Evolutionary conservation across 2,329 filamentous ascomycete species (phyloP), one percentile per base, ranked within the genome.

Genomic region (Calonectria ilicicola): DNA sequence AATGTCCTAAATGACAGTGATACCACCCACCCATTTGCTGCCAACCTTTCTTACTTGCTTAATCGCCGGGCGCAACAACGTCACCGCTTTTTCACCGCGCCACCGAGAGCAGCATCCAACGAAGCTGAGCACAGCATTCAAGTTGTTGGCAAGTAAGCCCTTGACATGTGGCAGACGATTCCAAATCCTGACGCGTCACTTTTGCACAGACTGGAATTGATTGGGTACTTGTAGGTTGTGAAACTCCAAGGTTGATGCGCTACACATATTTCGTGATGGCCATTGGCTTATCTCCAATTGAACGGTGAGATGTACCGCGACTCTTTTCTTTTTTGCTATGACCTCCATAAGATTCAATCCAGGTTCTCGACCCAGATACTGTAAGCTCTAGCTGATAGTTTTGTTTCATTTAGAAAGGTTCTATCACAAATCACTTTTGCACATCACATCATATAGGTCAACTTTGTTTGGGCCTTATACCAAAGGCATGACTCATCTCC

Each of bases 91-190:
- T 58, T 21, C 32, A 7, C 32, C 19, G 29, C 51, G 32, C 9
- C 5, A 21, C 53, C 27, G 38, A 35, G 53, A 32, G 56, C 42
- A 26, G n/a, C 56, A 44, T 29, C 6, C 35, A 63, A 63, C 40
- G 44, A 32, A 44, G 15, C 23, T 63, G 23, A 63, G 26, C 12
- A 26, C 58, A 19, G 58, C 35, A 29, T 44, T 63, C 26, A 21
- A 21, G 12, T 10, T 17, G 23, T 38, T 26, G 38, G 38, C 7
- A 63, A 27, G 58, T 15, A 44, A 17, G 6, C 23, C 19, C 44
- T 63, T 63, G 38, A 23, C 58, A 63, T 63, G 38, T 63, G 58
- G 58, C 35, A 63, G 23, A 44, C 27, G 17, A 63, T 44, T 27
- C 15, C 38, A 29, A 63, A 44, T 32, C 17, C 23, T 44, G 40